phyloP scores from a whole-genome alignment of 2,329 filamentous ascomycete species.

The Chlorencoelia australis region DNA sequence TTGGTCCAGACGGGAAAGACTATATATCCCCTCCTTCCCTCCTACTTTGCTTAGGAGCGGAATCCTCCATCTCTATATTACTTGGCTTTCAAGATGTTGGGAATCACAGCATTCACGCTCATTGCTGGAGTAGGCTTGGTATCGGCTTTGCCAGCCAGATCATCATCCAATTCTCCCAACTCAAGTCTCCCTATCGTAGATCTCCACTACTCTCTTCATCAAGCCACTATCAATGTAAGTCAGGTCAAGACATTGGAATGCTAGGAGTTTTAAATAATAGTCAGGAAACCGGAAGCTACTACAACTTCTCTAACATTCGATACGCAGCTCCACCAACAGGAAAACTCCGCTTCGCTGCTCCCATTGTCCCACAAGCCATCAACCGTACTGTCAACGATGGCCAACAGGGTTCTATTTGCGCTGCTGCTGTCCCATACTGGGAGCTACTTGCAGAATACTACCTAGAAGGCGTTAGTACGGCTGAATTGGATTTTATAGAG shows the following conservation, averaged over 20 bases:
- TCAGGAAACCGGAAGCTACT: slow-evolving; percentile 26
- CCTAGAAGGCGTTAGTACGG: slow-evolving; percentile 1
- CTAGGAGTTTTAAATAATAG: slow-evolving; percentile 10
- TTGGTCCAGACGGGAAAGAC: no score
- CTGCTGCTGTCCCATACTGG: slow-evolving; percentile 14
- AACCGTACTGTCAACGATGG: slow-evolving; percentile 26
- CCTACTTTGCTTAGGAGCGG: no score
- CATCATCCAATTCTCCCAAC: no score
- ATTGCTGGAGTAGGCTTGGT: no score
- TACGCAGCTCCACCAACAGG: slow-evolving; percentile 36
- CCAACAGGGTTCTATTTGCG: slow-evolving; percentile 14
- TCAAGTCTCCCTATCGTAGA: slow-evolving; percentile 20
- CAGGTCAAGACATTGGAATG: background rate
- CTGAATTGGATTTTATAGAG: slow-evolving; percentile 2
- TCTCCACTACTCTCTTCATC: slow-evolving; percentile 24
- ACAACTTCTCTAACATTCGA: slow-evolving; percentile 34
- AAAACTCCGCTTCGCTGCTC: slow-evolving; percentile 34
- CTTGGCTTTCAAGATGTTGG: slow-evolving; percentile 6
- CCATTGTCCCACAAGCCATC: slow-evolving; percentile 24
- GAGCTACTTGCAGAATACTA: background rate
- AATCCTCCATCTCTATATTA: no score
- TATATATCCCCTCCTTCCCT: no score
- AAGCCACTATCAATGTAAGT: slow-evolving; percentile 23
- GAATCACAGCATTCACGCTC: background rate
- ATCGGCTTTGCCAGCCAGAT: slow-evolving; percentile 4